Conservation (phyloP, 768 basidiomycete genomes). For the Hemileccinum impolitum region DNA sequence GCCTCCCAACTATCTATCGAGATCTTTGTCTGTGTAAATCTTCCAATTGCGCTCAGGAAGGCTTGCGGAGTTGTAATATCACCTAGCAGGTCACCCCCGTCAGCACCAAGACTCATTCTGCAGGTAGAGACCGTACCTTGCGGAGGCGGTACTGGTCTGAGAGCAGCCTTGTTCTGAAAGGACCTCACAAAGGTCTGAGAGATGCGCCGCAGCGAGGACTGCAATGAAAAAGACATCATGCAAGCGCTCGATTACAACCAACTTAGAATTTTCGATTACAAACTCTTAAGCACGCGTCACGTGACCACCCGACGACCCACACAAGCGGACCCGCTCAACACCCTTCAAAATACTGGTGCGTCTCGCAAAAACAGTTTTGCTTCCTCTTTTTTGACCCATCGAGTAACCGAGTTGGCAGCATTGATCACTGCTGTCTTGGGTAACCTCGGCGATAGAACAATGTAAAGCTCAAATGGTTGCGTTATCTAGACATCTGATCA, state of each 20-base stretch:
- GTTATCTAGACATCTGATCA: conserved; percentile 60
- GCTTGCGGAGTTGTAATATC: conserved; percentile 53
- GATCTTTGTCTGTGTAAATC: conserved; percentile 63
- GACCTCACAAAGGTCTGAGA: conserved; percentile 23
- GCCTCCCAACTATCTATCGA: conserved; percentile 65
- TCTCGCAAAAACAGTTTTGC: conserved; percentile 75
- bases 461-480: conserved; percentile 88
- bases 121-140: conserved; percentile 15
- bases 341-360: conserved; percentile 77
- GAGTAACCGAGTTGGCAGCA: conserved; percentile 83
- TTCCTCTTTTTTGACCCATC: conserved; percentile 93
- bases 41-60: conserved; percentile 74
- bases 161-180: conserved; percentile 29
- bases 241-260: neutral
- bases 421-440: conserved; percentile 87
- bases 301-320: conserved; percentile 3
- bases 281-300: conserved; percentile 12
- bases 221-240: conserved; percentile 24
- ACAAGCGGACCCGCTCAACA: too few species aligned
- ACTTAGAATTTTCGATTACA: conserved; percentile 5
- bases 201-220: conserved; percentile 17
- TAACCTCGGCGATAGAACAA: conserved; percentile 74
- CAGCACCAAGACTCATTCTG: neutral
- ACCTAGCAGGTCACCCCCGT: conserved; percentile 32
- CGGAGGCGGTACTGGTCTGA: conserved; percentile 21